Conservation (phyloP, 2,329 filamentous ascomycete genomes). For the Leptographium galeiforme region DNA sequence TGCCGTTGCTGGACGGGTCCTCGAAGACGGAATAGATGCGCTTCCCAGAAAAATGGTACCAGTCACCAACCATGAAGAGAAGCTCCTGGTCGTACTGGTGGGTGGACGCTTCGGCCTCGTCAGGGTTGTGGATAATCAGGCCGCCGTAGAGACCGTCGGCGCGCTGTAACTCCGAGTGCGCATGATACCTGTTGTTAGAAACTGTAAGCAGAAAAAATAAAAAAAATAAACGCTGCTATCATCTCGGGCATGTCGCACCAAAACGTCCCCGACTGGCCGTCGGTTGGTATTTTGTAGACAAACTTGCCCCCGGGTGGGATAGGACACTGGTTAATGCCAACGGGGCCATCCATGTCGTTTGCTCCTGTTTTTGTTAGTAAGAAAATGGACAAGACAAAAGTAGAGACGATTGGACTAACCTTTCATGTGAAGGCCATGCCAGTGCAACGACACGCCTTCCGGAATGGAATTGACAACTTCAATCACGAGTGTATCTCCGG, state of each 20-base stretch:
- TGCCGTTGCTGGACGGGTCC: constrained; percentile 7
- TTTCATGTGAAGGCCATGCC: constrained; percentile 30
- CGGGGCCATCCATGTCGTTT: constrained; percentile 56
- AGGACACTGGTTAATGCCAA: constrained; percentile 51
- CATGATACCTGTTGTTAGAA: constrained; percentile 34
- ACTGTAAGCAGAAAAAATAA: neutral
- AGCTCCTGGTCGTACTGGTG: constrained; percentile 50
- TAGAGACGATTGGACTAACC: neutral
- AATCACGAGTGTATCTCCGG: constrained; percentile 30
- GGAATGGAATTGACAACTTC: constrained; percentile 27
- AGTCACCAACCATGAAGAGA: constrained; percentile 53
- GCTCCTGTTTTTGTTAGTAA: neutral
- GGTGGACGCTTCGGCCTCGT: constrained; percentile 30
- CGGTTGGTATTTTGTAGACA: constrained; percentile 32
- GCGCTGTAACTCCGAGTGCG: constrained; percentile 56
- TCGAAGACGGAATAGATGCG: constrained; percentile 3
- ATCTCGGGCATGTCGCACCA: constrained; percentile 26
- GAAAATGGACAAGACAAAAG: neutral
- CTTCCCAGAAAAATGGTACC: constrained; percentile 27
- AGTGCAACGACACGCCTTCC: constrained; percentile 29
- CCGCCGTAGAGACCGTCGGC: constrained; percentile 51
- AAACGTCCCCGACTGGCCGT: constrained; percentile 20
- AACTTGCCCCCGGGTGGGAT: constrained; percentile 50
- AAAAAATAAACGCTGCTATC: neutral
- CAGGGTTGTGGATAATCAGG: constrained; percentile 48